Percentiles rank a stretch among this genome's conserved stretches.
These are phyloP conservation scores for Lodderomyces oxycetoniae DNA, from an alignment of 1,139 yeast genomes.

Conservation along the genomic window DNA sequence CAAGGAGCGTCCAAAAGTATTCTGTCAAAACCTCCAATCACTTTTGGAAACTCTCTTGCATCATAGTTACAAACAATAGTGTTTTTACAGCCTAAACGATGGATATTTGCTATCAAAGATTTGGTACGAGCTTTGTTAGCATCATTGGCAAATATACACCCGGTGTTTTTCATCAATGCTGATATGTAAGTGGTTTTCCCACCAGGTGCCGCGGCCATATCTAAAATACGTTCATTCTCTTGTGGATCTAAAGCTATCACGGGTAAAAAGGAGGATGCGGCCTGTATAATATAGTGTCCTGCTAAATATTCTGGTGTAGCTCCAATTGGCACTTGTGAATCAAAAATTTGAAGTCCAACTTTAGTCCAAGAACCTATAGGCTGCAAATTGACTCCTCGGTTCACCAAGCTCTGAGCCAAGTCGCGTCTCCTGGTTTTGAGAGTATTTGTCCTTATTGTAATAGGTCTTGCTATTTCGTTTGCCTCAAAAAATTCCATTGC, in stretches of 20 bases:
- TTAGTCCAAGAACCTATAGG: conserved; percentile 98
- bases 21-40: conserved; percentile 96
- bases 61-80: conserved; percentile 96
- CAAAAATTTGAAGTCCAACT: conserved; percentile 94
- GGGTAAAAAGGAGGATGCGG: conserved; percentile 96
- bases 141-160: conserved; percentile 96
- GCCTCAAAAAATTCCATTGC: conserved; percentile 99
- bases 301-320: conserved; percentile 99
- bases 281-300: conserved; percentile 96
- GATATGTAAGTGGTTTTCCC: conserved; percentile 97
- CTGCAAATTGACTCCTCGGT: conserved; percentile 94
- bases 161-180: conserved; percentile 97
- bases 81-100: conserved; percentile 93
- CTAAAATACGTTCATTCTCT: conserved; percentile 89
- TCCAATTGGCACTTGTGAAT: conserved; percentile 97
- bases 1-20: conserved; percentile 97
- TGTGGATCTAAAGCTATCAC: conserved; percentile 97
- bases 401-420: conserved; percentile 88
- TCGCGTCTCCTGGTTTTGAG: conserved; percentile 92
- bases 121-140: conserved; percentile 94
- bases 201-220: conserved; percentile 99
- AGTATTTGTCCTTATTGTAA: conserved; percentile 95
- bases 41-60: conserved; percentile 97
- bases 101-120: conserved; percentile 94
- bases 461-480: conserved; percentile 93